Evolutionary conservation across 2,329 filamentous ascomycete genomes (phyloP), one percentile per base, ranked within the genome.

Genomic region (Zymoseptoria pseudotritici): DNA sequence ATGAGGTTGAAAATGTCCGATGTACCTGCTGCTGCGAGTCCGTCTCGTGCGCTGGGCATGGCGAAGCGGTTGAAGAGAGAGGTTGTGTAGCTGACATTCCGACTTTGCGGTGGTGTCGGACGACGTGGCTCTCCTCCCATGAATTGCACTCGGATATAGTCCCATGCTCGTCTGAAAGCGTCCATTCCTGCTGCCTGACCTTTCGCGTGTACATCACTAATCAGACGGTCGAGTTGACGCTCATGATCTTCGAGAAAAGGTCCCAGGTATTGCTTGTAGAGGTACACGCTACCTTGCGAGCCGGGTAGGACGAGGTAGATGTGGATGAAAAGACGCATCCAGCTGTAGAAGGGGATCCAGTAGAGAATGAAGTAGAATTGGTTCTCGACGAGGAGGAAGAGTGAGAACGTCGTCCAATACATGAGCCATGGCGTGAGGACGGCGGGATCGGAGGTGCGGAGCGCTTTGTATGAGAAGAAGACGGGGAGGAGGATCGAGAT

Each of bases 351-450:
- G 2, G 94, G 94, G 46, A 97, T 79, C 90, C 91, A 97, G 73
- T 83, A 83, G 53, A 97, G 83, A 71, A 97, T 86, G 77, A 93
- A 96, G 69, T 87, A 85, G 59, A 89, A 86, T 84, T 91, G 96
- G 53, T 88, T 92, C 78, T 97, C 94, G 75, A 86, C 84, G 63
- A 94, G 83, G 59, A 92, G 81, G 69, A 87, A 85, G 73, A 90
- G 87, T 62, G 90, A 89, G 65, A 97, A 84, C 22, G 96, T 91
- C 62, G 96, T 91, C 89, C 93, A 99, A 83, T 97, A 99, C 89
- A 97, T 97, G 66, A 97, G 84, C 94, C 94, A 99, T 86, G 93
- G 93, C 65, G 90, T 90, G 61, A 97, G 83, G 72, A 95, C 86
- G 46, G 90, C 87, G 2, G 92, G 91, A 75, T 97, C 90, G 56